Evolutionary conservation across 768 basidiomycete species (phyloP).

Genomic region (Coprinopsis strossmayeri): DNA sequence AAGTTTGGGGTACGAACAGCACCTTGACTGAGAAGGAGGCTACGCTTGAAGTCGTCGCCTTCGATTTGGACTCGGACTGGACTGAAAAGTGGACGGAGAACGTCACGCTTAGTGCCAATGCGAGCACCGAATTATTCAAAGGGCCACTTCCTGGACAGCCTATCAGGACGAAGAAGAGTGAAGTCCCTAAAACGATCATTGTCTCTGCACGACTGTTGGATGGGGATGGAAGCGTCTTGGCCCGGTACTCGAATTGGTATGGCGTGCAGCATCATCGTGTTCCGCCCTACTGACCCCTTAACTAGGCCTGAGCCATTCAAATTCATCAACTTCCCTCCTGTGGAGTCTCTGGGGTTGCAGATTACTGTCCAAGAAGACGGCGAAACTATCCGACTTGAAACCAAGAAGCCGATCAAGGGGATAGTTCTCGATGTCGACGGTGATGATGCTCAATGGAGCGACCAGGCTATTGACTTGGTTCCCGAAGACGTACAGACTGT

Average conservation of each 20-base stretch:
- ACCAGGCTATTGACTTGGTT: conserved; percentile 88
- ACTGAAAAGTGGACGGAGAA: conserved; percentile 42
- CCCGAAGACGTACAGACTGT: conserved; percentile 79
- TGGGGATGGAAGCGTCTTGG: conserved; percentile 48
- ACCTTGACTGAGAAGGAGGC: conserved; percentile 52
- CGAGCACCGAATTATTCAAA: conserved; percentile 78
- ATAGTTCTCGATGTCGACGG: conserved; percentile 75
- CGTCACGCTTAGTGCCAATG: conserved; percentile 59
- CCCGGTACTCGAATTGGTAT: conserved; percentile 71
- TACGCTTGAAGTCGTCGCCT: conserved; percentile 57
- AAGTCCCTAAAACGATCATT: conserved; percentile 61
- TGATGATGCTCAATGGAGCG: conserved; percentile 70
- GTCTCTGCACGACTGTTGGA: conserved; percentile 66
- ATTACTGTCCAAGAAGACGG: conserved; percentile 46
- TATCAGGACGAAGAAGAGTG: conserved; percentile 55
- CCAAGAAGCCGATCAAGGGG: conserved; percentile 76
- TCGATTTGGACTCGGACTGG: conserved; percentile 63
- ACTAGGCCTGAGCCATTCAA: conserved; percentile 93
- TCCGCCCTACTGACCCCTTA: neutral
- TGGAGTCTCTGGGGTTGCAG: conserved; percentile 51
- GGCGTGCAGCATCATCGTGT: conserved; percentile 15
- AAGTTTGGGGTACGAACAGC: conserved; percentile 88
- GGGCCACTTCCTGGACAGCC: conserved; percentile 70
- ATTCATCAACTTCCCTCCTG: conserved; percentile 74
- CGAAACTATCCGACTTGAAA: conserved; percentile 50